A percentile compares a stretch with the other conserved stretches of the same genome.
Conservation (phyloP, 2,329 filamentous ascomycete species). For the Truncatella angustata region DNA sequence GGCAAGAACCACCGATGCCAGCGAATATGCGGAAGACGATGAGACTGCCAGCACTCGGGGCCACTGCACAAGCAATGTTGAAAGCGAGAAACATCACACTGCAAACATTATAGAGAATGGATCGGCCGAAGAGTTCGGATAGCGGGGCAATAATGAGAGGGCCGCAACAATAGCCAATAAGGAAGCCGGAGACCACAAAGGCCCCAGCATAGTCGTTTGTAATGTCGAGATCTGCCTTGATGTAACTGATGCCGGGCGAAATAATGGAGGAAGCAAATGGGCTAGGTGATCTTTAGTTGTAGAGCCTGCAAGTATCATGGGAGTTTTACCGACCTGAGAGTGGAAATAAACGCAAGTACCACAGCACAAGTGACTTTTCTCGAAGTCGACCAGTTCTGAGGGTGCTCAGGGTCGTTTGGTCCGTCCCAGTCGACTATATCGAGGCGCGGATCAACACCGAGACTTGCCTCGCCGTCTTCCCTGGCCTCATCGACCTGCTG, state of each 20-base stretch:
- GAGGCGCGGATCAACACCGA: no score
- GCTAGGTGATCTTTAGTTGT: no score
- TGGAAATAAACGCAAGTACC: constrained; percentile 23
- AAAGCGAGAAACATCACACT: constrained; percentile 62
- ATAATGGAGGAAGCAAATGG: constrained; percentile 60
- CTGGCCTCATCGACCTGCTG: no score
- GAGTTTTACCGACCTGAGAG: constrained; percentile 18
- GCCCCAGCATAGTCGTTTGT: constrained; percentile 40
- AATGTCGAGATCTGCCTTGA: constrained; percentile 45
- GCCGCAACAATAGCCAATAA: constrained; percentile 58
- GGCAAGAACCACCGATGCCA: constrained; percentile 56
- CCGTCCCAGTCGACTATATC: constrained; percentile 20
- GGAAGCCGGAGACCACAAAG: constrained; percentile 60
- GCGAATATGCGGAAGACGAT: constrained; percentile 59
- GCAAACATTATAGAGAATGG: constrained; percentile 52
- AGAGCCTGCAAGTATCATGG: background rate
- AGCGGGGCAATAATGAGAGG: constrained; percentile 57
- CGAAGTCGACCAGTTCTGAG: constrained; percentile 39
- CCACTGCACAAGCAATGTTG: constrained; percentile 63
- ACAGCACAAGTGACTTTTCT: constrained; percentile 35
- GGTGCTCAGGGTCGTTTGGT: constrained; percentile 32
- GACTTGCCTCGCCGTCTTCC: no score
- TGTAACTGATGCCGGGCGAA: constrained; percentile 42
- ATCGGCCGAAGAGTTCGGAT: constrained; percentile 64
- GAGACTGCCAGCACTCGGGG: constrained; percentile 50